phyloP scores from a whole-genome alignment of 192 early-diverging fungal genomes.

The Backusella westeae region DNA sequence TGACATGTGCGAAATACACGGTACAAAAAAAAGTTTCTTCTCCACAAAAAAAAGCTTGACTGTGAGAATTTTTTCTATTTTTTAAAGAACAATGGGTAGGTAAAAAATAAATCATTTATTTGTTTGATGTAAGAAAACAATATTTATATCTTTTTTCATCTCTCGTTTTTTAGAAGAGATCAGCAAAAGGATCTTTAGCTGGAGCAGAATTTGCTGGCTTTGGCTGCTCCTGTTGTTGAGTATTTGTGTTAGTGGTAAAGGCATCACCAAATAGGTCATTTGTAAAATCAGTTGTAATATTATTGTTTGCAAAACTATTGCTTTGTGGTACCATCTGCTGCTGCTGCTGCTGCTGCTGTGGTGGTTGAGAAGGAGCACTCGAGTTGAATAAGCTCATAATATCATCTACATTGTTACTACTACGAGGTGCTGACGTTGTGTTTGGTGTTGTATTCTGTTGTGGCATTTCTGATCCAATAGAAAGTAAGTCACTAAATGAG shows the following conservation, averaged over 20 bases:
- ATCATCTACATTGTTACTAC: slow-evolving; percentile 15
- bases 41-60: not conserved
- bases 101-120: not conserved
- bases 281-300: slow-evolving; percentile 1
- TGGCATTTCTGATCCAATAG: slow-evolving; percentile 26
- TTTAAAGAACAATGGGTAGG: not conserved
- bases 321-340: not conserved
- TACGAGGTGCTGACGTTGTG: not conserved
- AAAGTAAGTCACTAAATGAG: slow-evolving; percentile 42
- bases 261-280: slow-evolving; percentile 13
- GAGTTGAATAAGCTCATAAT: slow-evolving; percentile 27
- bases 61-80: not conserved
- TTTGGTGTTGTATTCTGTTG: slow-evolving; percentile 15
- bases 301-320: not conserved
- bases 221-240: slow-evolving; percentile 26
- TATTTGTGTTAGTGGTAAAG: slow-evolving; percentile 5
- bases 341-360: not conserved
- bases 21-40: not conserved
- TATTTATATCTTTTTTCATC: not conserved
- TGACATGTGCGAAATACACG: not conserved
- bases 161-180: slow-evolving; percentile 28
- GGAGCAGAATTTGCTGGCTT: slow-evolving; percentile 14
- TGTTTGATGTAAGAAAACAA: not conserved
- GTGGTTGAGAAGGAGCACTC: slow-evolving; percentile 16
- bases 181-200: slow-evolving; percentile 35